These are phyloP conservation scores for Monosporascus sp. DNA, from an alignment of 2,329 filamentous ascomycete species.

Conservation along the genomic window DNA sequence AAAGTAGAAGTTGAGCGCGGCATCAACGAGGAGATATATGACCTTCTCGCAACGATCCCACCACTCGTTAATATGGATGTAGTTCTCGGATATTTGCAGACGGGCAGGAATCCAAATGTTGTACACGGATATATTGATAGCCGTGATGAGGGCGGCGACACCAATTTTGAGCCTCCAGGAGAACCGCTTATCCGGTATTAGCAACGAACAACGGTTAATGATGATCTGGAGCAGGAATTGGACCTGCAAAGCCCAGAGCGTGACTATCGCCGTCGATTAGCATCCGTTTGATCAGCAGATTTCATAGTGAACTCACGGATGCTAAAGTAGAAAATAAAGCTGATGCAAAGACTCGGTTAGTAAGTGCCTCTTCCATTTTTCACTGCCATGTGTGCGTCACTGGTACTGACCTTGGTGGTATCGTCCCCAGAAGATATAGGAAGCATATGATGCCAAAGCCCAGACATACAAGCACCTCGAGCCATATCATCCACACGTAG, in stretches of 20 bases:
- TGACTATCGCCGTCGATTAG: conserved; percentile 11
- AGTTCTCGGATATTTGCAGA: conserved; percentile 35
- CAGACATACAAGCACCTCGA: conserved; percentile 37
- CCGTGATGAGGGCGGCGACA: conserved; percentile 38
- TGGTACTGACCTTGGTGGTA: conserved; percentile 8
- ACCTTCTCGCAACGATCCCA: conserved; percentile 51
- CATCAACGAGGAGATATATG: conserved; percentile 45
- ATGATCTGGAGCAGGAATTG: conserved; percentile 50
- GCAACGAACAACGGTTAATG: conserved; percentile 45
- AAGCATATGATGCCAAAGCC: conserved; percentile 34
- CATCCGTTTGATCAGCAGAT: too few relatives aligned
- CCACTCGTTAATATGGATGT: conserved; percentile 39
- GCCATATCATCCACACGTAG: conserved; percentile 45
- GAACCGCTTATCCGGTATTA: conserved; percentile 35
- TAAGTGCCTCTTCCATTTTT: neutral
- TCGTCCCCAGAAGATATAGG: conserved; percentile 11
- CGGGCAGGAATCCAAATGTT: conserved; percentile 50
- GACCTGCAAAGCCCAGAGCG: conserved; percentile 38
- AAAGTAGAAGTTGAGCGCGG: conserved; percentile 44
- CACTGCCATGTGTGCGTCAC: neutral
- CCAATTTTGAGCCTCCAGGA: conserved; percentile 37
- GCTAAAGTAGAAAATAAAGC: neutral
- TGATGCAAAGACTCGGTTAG: neutral
- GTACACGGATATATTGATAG: conserved; percentile 48
- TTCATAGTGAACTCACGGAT: neutral